Conservation (phyloP, 305 asterid genomes). For the Fraxinus xanthoxyloides region DNA sequence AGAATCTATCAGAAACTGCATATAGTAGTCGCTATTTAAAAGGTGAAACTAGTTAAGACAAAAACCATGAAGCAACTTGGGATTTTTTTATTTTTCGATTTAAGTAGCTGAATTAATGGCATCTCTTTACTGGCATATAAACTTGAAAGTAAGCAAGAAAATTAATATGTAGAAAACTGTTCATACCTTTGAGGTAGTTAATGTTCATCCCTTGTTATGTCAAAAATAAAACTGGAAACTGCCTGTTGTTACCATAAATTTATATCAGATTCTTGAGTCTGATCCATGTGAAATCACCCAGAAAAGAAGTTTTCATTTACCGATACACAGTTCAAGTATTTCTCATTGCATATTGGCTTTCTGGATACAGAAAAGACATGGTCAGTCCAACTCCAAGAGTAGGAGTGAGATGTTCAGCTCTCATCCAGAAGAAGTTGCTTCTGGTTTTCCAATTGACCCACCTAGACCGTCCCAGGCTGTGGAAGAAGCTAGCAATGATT, state of each 20-base stretch:
- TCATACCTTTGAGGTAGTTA: not conserved
- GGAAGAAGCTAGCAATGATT: conserved; percentile 54
- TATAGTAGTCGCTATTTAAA: not conserved
- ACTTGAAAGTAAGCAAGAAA: not conserved
- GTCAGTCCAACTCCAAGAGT: conserved; percentile 79
- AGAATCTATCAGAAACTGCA: not conserved
- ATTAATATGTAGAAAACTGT: not conserved
- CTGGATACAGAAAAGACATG: conserved; percentile 68
- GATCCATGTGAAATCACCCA: not conserved
- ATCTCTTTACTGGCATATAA: not conserved
- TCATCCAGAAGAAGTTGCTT: conserved; percentile 84
- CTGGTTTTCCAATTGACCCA: conserved; percentile 97
- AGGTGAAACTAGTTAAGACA: not conserved
- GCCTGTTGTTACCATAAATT: not conserved
- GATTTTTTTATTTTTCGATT: not conserved
- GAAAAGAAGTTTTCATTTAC: not conserved
- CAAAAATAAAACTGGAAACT: not conserved
- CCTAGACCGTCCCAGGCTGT: conserved; percentile 73
- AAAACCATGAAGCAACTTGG: not conserved
- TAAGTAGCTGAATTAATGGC: not conserved
- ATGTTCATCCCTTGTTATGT: not conserved
- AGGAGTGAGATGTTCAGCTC: conserved; percentile 95
- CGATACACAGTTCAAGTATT: not conserved
- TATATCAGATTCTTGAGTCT: not conserved
- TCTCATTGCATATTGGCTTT: not conserved